Percentiles rank a stretch among this genome's conserved stretches.
phyloP scores from a whole-genome alignment of 1,284 basidiomycete species.

The Ganoderma multipileum region DNA sequence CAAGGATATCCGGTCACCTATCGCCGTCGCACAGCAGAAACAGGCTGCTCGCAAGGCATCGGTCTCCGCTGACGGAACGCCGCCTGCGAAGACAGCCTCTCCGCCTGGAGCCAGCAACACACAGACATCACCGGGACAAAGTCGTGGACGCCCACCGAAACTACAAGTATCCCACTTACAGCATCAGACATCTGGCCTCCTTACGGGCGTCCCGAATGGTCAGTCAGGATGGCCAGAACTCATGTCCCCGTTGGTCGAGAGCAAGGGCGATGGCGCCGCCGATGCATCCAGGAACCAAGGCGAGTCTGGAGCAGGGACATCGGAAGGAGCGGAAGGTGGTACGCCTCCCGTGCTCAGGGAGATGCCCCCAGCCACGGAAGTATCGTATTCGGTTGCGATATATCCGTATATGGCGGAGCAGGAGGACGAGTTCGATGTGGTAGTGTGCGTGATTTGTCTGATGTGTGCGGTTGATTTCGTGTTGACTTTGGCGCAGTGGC shows the following conservation, averaged over 20 bases:
- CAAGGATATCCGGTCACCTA: slow-evolving; percentile 97
- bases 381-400: slow-evolving; percentile 90
- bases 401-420: slow-evolving; percentile 97
- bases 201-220: slow-evolving; percentile 58
- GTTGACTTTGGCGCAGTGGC: slow-evolving; percentile 53
- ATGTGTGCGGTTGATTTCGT: slow-evolving; percentile 2
- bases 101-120: slow-evolving; percentile 24
- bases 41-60: slow-evolving; percentile 85
- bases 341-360: slow-evolving; percentile 46
- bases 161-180: slow-evolving; percentile 65
- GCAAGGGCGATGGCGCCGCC: slow-evolving; percentile 43
- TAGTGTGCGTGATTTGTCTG: slow-evolving; percentile 71
- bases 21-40: slow-evolving; percentile 93
- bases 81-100: slow-evolving; percentile 38
- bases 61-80: slow-evolving; percentile 34
- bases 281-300: slow-evolving; percentile 33
- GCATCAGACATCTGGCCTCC: slow-evolving; percentile 43
- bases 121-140: slow-evolving; percentile 28
- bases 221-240: slow-evolving; percentile 81
- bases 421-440: slow-evolving; percentile 97
- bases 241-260: slow-evolving; percentile 64
- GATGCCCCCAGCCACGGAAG: slow-evolving; percentile 63
- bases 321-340: slow-evolving; percentile 25
- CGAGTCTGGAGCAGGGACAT: slow-evolving; percentile 24
- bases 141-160: slow-evolving; percentile 58